phyloP scores from a whole-genome alignment of 305 asterid species.

The Rubia tinctorum region DNA sequence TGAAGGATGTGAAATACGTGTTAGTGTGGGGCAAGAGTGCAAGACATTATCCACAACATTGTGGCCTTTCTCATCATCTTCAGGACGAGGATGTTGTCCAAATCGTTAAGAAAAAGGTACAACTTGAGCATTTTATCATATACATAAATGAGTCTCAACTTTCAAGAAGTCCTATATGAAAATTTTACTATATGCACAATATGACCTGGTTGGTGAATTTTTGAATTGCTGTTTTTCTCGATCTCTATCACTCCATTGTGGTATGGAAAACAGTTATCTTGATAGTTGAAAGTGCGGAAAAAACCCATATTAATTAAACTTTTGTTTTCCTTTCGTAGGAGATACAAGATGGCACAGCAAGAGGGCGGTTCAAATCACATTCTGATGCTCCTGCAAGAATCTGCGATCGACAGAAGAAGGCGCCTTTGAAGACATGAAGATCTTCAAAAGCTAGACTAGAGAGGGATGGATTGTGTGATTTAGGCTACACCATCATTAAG shows the following conservation, averaged over 20 bases:
- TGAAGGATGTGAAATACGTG: slow-evolving; percentile 94
- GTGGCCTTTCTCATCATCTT: slow-evolving; percentile 80
- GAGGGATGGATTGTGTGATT: background rate
- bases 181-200: background rate
- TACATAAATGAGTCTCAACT: background rate
- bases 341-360: slow-evolving; percentile 64
- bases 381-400: slow-evolving; percentile 74
- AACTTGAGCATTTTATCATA: background rate
- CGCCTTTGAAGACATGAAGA: slow-evolving; percentile 69
- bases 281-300: background rate
- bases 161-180: background rate
- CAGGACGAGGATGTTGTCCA: slow-evolving; percentile 97
- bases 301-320: background rate
- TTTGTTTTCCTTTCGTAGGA: slow-evolving; percentile 44
- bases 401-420: slow-evolving; percentile 91
- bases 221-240: background rate
- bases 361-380: slow-evolving; percentile 93
- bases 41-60: slow-evolving; percentile 95
- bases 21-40: slow-evolving; percentile 97
- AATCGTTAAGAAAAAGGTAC: slow-evolving; percentile 97
- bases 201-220: background rate
- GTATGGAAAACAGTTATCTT: background rate
- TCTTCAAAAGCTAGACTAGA: background rate
- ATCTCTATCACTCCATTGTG: background rate
- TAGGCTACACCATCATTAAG: background rate